Conservation (phyloP, 768 basidiomycete species). For the Lentinula detonsa region DNA sequence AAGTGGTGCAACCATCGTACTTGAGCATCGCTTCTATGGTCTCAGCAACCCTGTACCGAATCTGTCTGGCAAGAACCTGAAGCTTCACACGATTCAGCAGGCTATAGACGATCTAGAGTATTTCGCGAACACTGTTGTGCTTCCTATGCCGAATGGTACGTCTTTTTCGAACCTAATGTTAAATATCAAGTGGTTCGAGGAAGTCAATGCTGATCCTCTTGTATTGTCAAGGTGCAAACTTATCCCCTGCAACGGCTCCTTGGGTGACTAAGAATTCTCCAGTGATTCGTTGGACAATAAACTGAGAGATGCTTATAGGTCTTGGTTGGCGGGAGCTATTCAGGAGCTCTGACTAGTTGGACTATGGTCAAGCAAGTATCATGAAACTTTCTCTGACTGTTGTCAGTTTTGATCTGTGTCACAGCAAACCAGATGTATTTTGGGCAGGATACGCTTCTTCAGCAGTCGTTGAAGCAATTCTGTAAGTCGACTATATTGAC, state of each 20-base stretch:
- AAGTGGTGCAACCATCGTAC: constrained; percentile 33
- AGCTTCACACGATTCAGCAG: constrained; percentile 42
- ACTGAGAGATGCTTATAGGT: constrained; percentile 11
- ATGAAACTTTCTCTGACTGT: background rate
- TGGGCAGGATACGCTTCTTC: constrained; percentile 35
- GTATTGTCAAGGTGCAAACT: background rate
- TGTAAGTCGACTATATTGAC: constrained; percentile 12
- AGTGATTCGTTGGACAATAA: background rate
- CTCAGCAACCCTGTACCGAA: constrained; percentile 39
- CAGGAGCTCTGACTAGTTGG: constrained; percentile 12
- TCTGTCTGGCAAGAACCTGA: constrained; percentile 33
- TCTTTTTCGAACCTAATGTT: constrained; percentile 17
- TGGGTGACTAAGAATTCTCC: constrained; percentile 22
- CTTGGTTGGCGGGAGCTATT: constrained; percentile 14
- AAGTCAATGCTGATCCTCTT: background rate
- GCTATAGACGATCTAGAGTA: constrained; percentile 44
- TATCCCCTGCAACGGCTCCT: constrained; percentile 26
- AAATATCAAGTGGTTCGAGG: background rate
- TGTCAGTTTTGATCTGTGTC: background rate
- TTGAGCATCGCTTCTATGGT: constrained; percentile 50
- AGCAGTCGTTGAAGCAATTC: constrained; percentile 34
- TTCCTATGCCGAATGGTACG: constrained; percentile 41
- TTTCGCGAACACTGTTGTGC: constrained; percentile 39
- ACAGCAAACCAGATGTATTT: constrained; percentile 31
- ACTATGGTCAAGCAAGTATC: constrained; percentile 12